Conservation (phyloP, 176 grass and related monocot species). For the Oryza australiensis region DNA sequence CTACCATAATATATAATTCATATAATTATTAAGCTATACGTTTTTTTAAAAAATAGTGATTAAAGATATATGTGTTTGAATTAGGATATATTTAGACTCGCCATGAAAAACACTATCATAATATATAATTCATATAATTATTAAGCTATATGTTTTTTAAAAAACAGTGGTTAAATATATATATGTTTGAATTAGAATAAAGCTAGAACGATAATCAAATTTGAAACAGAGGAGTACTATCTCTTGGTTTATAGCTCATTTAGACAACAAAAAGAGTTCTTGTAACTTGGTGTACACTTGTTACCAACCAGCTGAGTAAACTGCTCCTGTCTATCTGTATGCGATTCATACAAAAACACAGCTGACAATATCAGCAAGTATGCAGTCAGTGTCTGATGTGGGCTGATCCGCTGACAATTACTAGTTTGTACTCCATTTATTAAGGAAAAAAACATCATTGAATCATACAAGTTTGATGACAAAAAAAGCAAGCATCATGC, state of each 20-base stretch:
- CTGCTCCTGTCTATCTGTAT: background rate
- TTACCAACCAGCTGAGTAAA: background rate
- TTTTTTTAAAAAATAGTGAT: too few species aligned
- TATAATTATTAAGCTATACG: too few species aligned
- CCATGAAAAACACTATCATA: too few species aligned
- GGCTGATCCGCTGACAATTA: background rate
- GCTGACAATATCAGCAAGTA: background rate
- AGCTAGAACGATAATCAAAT: too few species aligned
- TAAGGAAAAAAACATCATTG: background rate
- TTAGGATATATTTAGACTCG: too few species aligned
- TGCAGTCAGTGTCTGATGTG: background rate
- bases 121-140: too few species aligned
- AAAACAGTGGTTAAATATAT: too few species aligned
- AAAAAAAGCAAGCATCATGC: background rate
- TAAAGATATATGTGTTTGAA: too few species aligned
- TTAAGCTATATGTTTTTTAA: too few species aligned
- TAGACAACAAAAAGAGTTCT: background rate
- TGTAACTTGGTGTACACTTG: background rate
- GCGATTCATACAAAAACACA: background rate
- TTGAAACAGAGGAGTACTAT: too few species aligned
- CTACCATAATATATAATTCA: too few species aligned
- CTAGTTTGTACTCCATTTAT: background rate
- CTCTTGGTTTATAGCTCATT: background rate
- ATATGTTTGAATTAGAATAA: too few species aligned
- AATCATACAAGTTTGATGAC: background rate